phyloP scores from a whole-genome alignment of 2,329 filamentous ascomycete genomes.

The Nigrospora osmanthi region DNA sequence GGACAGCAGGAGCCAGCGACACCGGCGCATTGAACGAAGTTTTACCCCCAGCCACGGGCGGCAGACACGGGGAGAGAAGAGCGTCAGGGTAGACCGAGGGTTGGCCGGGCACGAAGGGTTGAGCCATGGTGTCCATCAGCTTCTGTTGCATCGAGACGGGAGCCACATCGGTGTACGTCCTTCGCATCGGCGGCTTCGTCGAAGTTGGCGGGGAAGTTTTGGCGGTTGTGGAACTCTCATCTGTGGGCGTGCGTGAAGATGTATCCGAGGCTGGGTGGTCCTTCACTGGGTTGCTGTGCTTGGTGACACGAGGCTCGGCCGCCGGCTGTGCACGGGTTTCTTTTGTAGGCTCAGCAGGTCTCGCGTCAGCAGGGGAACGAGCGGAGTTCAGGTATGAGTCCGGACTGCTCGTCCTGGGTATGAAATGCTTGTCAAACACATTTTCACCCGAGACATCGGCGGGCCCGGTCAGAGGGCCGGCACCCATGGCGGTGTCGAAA shows the following conservation, averaged over 20 bases:
- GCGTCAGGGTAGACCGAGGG: conserved; percentile 21
- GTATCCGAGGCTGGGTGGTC: conserved; percentile 32
- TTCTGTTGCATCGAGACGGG: conserved; percentile 71
- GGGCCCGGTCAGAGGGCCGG: conserved; percentile 73
- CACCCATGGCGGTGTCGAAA: conserved; percentile 29
- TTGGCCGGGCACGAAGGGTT: conserved; percentile 63
- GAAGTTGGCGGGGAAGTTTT: conserved; percentile 47
- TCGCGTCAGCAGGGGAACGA: conserved; percentile 22
- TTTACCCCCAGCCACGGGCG: conserved; percentile 18
- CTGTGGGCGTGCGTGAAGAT: conserved; percentile 46
- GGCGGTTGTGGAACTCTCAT: conserved; percentile 44
- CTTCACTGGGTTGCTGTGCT: conserved; percentile 9
- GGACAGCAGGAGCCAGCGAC: conserved; percentile 53
- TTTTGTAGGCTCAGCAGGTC: conserved; percentile 1
- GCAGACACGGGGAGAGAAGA: conserved; percentile 33
- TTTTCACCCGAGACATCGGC: conserved; percentile 67
- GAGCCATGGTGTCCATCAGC: conserved; percentile 76
- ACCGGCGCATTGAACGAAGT: conserved; percentile 34
- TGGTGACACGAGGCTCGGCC: not conserved
- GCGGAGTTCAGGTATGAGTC: conserved; percentile 32
- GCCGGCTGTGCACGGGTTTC: not conserved
- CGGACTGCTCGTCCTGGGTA: conserved; percentile 43
- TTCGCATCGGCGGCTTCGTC: conserved; percentile 63
- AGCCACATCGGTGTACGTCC: conserved; percentile 80
- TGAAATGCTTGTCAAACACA: conserved; percentile 78